phyloP scores from a whole-genome alignment of 2,329 filamentous ascomycete species.

The Colletotrichum trifolii region DNA sequence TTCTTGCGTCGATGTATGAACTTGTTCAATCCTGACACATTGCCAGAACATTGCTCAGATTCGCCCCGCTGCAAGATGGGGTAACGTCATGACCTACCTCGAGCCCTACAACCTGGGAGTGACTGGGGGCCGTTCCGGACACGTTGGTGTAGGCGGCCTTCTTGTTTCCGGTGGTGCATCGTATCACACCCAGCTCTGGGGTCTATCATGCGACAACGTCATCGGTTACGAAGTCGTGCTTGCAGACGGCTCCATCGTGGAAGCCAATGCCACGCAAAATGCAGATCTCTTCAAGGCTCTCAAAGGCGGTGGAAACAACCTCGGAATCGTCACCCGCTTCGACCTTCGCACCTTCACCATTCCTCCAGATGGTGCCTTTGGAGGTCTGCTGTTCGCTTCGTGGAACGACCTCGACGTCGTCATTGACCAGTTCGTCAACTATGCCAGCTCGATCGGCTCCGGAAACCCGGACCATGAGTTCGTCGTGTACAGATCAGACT shows the following conservation, averaged over 20 bases:
- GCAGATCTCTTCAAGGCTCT: conserved; percentile 59
- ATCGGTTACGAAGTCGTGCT: conserved; percentile 58
- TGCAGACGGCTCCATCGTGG: conserved; percentile 53
- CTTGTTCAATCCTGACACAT: neutral
- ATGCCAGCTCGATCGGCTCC: conserved; percentile 3
- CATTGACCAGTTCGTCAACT: conserved; percentile 11
- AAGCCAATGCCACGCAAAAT: conserved; percentile 49
- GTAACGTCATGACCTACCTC: conserved; percentile 39
- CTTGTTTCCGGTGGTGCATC: conserved; percentile 46
- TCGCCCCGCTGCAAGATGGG: conserved; percentile 42
- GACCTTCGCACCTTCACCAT: conserved; percentile 40
- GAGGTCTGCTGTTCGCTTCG: conserved; percentile 12
- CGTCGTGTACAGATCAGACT: conserved; percentile 13
- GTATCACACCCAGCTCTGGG: conserved; percentile 41
- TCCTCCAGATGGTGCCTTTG: conserved; percentile 13
- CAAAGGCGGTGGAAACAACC: conserved; percentile 60
- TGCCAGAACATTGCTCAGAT: conserved; percentile 40
- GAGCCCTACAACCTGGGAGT: conserved; percentile 38
- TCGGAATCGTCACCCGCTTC: conserved; percentile 53
- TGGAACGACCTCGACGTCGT: conserved; percentile 14
- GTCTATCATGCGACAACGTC: conserved; percentile 57
- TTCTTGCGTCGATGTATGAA: neutral
- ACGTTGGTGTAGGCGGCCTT: conserved; percentile 43
- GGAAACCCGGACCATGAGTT: conserved; percentile 26
- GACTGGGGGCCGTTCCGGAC: conserved; percentile 40